phyloP scores from a whole-genome alignment of 1,284 basidiomycete species.

The Cryptococcus jaspeensis region DNA sequence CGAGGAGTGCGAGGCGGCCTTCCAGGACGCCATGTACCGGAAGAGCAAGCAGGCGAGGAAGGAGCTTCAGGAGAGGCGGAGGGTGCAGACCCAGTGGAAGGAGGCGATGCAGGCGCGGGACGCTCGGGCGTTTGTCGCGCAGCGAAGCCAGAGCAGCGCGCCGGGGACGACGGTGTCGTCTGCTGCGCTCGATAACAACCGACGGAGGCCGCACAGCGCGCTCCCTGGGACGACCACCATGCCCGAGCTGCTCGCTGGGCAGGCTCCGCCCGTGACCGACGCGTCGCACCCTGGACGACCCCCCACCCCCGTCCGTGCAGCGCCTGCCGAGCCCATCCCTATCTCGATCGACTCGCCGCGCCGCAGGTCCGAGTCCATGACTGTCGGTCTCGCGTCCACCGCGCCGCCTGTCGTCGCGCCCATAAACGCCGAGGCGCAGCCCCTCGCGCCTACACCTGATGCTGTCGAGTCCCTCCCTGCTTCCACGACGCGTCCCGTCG shows the following conservation, averaged over 20 bases:
- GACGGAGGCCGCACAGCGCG: conserved; percentile 46
- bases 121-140: conserved; percentile 9
- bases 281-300: background rate
- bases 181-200: conserved; percentile 28
- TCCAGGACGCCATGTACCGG: conserved; percentile 78
- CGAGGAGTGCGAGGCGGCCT: conserved; percentile 72
- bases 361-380: conserved; percentile 3
- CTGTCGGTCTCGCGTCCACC: conserved; percentile 10
- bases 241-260: conserved; percentile 27
- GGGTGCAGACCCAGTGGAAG: conserved; percentile 42
- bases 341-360: conserved; percentile 8
- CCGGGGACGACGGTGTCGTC: conserved; percentile 31
- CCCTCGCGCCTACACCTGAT: background rate
- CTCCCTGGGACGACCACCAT: conserved; percentile 49
- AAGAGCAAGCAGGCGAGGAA: conserved; percentile 77
- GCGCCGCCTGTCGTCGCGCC: conserved; percentile 12
- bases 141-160: conserved; percentile 40
- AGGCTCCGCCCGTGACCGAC: background rate
- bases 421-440: conserved; percentile 18
- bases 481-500: conserved; percentile 5
- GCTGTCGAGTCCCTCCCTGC: background rate
- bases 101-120: conserved; percentile 20
- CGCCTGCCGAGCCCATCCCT: conserved; percentile 4
- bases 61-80: conserved; percentile 47
- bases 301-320: conserved; percentile 1